Evolutionary conservation across 2,329 filamentous ascomycete species (phyloP), one percentile per base, ranked within the genome.

Genomic region (Monilinia vaccinii-corymbosi): DNA sequence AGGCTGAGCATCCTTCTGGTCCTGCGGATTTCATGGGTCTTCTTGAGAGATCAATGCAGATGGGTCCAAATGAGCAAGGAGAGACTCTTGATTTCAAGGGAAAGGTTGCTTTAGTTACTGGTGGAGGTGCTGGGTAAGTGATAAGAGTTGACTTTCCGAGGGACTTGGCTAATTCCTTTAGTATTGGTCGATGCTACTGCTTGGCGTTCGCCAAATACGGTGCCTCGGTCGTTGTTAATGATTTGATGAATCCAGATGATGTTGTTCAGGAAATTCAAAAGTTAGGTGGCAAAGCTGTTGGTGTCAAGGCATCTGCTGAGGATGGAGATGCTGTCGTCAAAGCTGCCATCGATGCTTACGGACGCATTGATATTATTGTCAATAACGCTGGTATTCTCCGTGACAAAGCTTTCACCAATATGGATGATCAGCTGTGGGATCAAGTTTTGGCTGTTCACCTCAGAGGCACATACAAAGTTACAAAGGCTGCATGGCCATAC

Each of bases 341-440:
- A 82, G 86, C 84, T 61, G 93, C 93, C 60, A 95, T 99, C 70
- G 93, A 97, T 72, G 86, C 88, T 45, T 97, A 89, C 73, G 94
- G 94, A 69, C 89, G 94, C 69, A 83, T 99, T 69, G 94, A 99
- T 72, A 92, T 99, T 64, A 76, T 99, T 65, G 82, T 99, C 79
- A 99, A 99, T 85, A 99, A 99, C 72, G 94, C 94, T 57, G 94
- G 94, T 71, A 99, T 99, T 69, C 85, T 99, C 58, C 87, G 94
- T 52, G 94, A 99, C 80, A 97, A 97, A 84, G 92, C 94, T 45
- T 99, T 99, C 75, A 82, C 81, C 75, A 97, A 97, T 80, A 97
- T 99, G 93, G 89, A 92, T 62, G 94, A 99, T 73, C 87, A 84
- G 71, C 82, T 91, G 71, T 99, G 94, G 92, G 86, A 97, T 70